A percentile compares a stretch with the other conserved stretches of the same genome.
Evolutionary conservation across 139 green algal genomes (phyloP).

Genomic region (Pleodorina starrii): DNA sequence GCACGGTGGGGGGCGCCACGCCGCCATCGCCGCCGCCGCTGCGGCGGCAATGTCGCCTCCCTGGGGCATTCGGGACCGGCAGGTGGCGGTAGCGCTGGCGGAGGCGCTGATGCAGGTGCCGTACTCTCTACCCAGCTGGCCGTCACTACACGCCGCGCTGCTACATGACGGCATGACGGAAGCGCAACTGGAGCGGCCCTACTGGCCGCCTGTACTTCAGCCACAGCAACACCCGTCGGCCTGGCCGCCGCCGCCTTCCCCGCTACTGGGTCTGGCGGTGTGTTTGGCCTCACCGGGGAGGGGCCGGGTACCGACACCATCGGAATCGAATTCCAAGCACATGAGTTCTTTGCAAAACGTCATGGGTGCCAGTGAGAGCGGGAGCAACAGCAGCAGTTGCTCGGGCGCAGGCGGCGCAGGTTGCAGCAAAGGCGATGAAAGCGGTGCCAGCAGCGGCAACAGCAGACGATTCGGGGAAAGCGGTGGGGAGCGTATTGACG

Average conservation of each 20-base stretch:
- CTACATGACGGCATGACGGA: neutral
- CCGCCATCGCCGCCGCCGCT: neutral
- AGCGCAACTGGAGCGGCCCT: neutral
- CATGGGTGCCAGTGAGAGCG: neutral
- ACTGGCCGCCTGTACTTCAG: neutral
- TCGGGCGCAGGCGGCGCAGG: too few relatives aligned
- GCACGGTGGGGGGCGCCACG: neutral
- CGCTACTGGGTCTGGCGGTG: conserved; percentile 17
- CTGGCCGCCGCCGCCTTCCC: conserved; percentile 10
- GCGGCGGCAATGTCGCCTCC: neutral
- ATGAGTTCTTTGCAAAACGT: neutral
- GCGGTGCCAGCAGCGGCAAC: neutral
- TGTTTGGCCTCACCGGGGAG: conserved; percentile 1
- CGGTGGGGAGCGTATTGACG: neutral
- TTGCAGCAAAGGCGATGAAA: neutral
- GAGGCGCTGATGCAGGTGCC: neutral
- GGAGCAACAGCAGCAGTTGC: neutral
- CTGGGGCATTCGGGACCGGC: neutral
- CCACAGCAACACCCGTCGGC: neutral
- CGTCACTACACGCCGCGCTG: neutral
- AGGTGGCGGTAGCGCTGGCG: neutral
- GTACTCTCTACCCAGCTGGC: neutral
- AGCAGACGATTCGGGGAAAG: neutral
- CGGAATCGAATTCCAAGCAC: neutral
- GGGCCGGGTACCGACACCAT: neutral